Evolutionary conservation across 805 yeast species (phyloP).

Genomic region (Saccharomycopsis javanensis): DNA sequence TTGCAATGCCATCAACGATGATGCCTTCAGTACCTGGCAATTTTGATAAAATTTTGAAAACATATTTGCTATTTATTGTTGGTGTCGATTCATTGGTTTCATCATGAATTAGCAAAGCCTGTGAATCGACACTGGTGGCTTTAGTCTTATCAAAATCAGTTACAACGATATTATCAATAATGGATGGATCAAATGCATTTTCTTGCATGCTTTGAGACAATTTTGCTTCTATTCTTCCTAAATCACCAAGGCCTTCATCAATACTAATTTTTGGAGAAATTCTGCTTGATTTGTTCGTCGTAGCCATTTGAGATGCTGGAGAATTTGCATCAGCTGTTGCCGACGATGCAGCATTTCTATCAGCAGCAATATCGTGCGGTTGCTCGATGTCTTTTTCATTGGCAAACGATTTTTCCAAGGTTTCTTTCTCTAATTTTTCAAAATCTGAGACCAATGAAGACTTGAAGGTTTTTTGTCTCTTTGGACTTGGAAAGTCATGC

Average conservation of each 20-base stretch:
- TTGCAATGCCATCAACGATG: conserved; percentile 5
- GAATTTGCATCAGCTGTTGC: no score
- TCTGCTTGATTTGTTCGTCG: background rate
- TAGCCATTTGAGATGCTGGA: no score
- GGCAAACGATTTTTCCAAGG: background rate
- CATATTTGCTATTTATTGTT: background rate
- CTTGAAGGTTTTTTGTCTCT: background rate
- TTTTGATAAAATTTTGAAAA: conserved; percentile 10
- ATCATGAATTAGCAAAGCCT: background rate
- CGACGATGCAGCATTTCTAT: no score
- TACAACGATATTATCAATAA: background rate
- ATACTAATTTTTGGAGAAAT: background rate
- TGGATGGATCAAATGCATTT: no score
- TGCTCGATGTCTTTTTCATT: background rate
- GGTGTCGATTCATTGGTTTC: background rate
- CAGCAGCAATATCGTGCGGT: background rate
- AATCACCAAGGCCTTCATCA: background rate
- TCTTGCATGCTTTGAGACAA: background rate
- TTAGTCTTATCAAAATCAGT: background rate
- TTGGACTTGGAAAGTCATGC: background rate
- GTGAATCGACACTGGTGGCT: background rate
- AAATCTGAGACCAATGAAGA: background rate
- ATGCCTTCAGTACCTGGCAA: conserved; percentile 13
- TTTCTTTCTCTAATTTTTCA: background rate
- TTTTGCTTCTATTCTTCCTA: background rate